Evolutionary conservation across 2,329 filamentous ascomycete genomes (phyloP), one percentile per base, ranked within the genome.

Genomic region (Calycina herbarum): DNA sequence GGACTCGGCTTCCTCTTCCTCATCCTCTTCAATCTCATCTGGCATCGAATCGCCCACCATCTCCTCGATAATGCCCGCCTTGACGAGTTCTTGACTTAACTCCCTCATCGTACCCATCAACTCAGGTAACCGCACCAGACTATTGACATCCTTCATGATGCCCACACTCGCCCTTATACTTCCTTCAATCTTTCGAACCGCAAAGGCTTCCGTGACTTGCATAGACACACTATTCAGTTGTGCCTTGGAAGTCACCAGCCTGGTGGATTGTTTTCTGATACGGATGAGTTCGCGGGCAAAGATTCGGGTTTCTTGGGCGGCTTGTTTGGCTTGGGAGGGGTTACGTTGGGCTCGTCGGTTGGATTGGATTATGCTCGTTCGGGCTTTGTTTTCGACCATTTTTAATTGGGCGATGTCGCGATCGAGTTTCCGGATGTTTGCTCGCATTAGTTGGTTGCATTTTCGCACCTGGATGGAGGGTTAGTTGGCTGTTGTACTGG

Each of bases 71-170:
- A 99, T 94, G 17, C 94, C 95, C 2, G 95, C 94, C 81, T 93
- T 96, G 78, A 97, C 91, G 71, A 98, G 80, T 83, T 98, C 95
- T 65, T 89, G 84, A 73, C 89, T 90, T 60, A 98, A 82, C 77
- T 96, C 92, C 69, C 88, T 84, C 94, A 98, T 98, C 8, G 94
- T 97, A 15, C 86, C 88, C 24, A 90, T 92, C 68, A 98, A 82
- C 80, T 97, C 91, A 11, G 95, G 95, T 72, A 99, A 79, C 33
- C 89, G 85, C 60, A 97, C 88, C 31, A 98, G 83, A 17, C 84
- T 86, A 78, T 98, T 98, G 66, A 99, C 93, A 77, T 98, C 93
- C 79, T 94, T 94, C 95, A 99, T 98, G 72, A 99, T 94, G 57
- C 92, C 91, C 8, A 94, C 94, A 72, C 89, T 92, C 54, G 91